These are phyloP conservation scores for Termitomyces sp. DNA, from an alignment of 768 basidiomycete species.

Conservation along the genomic window DNA sequence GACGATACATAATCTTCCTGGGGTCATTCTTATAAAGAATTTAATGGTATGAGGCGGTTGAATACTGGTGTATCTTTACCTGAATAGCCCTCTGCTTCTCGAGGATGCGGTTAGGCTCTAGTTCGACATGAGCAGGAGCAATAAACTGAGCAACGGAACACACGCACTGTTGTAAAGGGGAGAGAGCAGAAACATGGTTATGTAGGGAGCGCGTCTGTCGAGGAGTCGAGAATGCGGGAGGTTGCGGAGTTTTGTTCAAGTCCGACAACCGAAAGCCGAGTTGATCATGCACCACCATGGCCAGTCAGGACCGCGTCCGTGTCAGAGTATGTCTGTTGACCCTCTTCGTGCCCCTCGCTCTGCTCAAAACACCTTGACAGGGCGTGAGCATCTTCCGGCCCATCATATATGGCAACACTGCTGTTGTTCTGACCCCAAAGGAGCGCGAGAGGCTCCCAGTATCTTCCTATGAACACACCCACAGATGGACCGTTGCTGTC, in stretches of 20 bases:
- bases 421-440: constrained; percentile 65
- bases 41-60: constrained; percentile 2
- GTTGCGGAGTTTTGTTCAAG: constrained; percentile 37
- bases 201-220: constrained; percentile 15
- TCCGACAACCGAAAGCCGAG: constrained; percentile 29
- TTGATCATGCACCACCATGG: constrained; percentile 35
- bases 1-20: constrained; percentile 53
- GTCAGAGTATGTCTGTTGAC: constrained; percentile 55
- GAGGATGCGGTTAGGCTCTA: constrained; percentile 59
- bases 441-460: constrained; percentile 49
- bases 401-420: constrained; percentile 94
- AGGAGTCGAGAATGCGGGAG: constrained; percentile 24
- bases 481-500: constrained; percentile 94
- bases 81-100: constrained; percentile 65
- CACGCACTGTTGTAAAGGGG: constrained; percentile 64
- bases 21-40: constrained; percentile 32
- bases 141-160: not conserved
- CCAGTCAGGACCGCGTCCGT: constrained; percentile 60
- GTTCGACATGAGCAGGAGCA: not conserved
- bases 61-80: constrained; percentile 30
- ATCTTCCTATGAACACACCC: constrained; percentile 73
- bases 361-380: constrained; percentile 31
- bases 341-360: constrained; percentile 6
- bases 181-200: constrained; percentile 44
- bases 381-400: constrained; percentile 85